These are phyloP conservation scores for Chloris gayana DNA, from an alignment of 176 grass and related monocot genomes.

Conservation along the genomic window DNA sequence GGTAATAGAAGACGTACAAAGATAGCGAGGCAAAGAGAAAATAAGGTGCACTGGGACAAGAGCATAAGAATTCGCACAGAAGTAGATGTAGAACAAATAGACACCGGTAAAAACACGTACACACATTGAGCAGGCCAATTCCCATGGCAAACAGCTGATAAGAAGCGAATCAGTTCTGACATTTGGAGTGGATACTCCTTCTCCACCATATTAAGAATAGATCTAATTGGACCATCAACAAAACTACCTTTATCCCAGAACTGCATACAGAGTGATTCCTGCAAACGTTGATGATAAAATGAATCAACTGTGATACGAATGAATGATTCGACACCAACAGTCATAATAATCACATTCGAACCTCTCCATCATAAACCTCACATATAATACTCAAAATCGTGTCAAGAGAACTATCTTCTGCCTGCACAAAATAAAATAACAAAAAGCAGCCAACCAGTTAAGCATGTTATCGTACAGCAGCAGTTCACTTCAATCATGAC, in stretches of 20 bases:
- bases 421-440: constrained; percentile 47
- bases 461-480: constrained; percentile 19
- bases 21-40: not conserved
- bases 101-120: constrained; percentile 55
- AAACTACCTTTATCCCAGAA: constrained; percentile 97
- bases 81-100: constrained; percentile 1
- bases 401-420: constrained; percentile 60
- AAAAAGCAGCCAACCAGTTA: constrained; percentile 39
- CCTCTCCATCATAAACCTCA: constrained; percentile 82
- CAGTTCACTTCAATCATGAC: constrained; percentile 14
- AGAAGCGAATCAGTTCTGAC: constrained; percentile 64
- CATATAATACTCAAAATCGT: constrained; percentile 70
- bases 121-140: constrained; percentile 88
- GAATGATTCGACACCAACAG: constrained; percentile 10
- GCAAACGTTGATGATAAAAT: constrained; percentile 31
- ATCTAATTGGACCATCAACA: constrained; percentile 89
- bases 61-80: not conserved
- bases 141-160: constrained; percentile 88
- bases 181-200: constrained; percentile 84
- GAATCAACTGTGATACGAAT: constrained; percentile 13
- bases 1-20: not conserved
- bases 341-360: constrained; percentile 29
- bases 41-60: not conserved
- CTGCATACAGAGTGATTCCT: constrained; percentile 93
- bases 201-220: constrained; percentile 83